Base-by-base conservation (phyloP, 2,329 filamentous ascomycete genomes). In the Aureobasidium sp. region DNA sequence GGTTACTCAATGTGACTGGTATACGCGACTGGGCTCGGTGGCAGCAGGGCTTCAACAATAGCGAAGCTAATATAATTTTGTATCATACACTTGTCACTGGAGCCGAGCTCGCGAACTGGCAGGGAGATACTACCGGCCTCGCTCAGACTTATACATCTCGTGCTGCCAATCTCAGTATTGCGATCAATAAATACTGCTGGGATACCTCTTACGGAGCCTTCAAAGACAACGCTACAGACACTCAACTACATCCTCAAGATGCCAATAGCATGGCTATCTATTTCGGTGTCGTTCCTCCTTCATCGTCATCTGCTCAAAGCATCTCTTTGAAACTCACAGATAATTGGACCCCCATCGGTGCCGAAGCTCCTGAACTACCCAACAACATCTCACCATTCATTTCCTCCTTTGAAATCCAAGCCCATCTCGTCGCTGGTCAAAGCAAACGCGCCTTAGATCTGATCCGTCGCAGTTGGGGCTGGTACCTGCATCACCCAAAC, bases 381-480 rank as follows among this genome's bases (percentile, higher is more conserved):
- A 78, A 78, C 4, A 84, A 85, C 65, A 76, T 86, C 37, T 81
- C 79, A 1, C 81, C 82, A 0, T 86, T 85, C 68, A 81, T 84
- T 58, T 79, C 79, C 8, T 81, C 78, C 14, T 81, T 85, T 65
- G 84, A 87, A 67, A 75, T 86, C 30, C 80, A 82, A 68, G 83
- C 77, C 1, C 83, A 85, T 65, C 73, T 85, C 5, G 69, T 74
- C 0, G 77, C 77, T 0, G 74, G 77, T 0, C 74, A 78, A 61
- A 30, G 27, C 3, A 42, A 57, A 5, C 79, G 83, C 37, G 82
- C 83, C 0, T 71, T 87, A 0, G 75, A 81, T 11, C 76, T 86
- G 16, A 80, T 86, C 34, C 79, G 82, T 5, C 73, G 73, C 9
- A 77, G 75, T 53, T 86, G 84, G 84, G 84, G 83, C 11, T 85